A percentile compares a stretch with the other conserved stretches of the same genome.
Evolutionary conservation across 2,329 filamentous ascomycete genomes (phyloP).

Genomic region (Achaetomium macrosporum): DNA sequence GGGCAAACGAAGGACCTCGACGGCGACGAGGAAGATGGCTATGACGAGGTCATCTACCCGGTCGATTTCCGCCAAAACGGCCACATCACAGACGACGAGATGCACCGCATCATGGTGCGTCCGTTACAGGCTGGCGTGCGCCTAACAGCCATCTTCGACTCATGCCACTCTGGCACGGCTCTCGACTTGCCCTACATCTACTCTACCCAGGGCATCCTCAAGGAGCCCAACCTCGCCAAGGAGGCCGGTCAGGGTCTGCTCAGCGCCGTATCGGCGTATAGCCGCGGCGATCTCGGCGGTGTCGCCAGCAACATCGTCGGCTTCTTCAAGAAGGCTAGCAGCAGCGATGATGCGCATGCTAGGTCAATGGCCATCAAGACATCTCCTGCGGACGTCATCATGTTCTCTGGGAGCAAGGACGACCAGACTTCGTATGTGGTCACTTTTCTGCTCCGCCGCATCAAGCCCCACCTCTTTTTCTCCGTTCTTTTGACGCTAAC

Average conservation of each 20-base stretch:
- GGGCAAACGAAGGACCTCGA: constrained; percentile 76
- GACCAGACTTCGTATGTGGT: constrained; percentile 79
- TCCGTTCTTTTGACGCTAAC: background rate
- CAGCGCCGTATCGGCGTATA: constrained; percentile 53
- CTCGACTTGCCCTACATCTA: constrained; percentile 64
- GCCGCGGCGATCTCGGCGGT: constrained; percentile 69
- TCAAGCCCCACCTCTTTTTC: constrained; percentile 13
- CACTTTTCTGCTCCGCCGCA: constrained; percentile 24
- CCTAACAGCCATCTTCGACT: constrained; percentile 59
- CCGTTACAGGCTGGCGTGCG: constrained; percentile 52
- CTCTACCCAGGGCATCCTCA: constrained; percentile 62
- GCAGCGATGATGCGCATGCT: constrained; percentile 74
- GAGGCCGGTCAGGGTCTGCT: constrained; percentile 61
- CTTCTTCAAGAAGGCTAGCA: constrained; percentile 84
- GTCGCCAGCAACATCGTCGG: constrained; percentile 75
- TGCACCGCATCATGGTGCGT: constrained; percentile 67
- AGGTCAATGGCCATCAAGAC: constrained; percentile 83
- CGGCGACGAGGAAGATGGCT: constrained; percentile 75
- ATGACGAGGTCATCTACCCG: constrained; percentile 78
- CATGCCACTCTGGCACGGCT: constrained; percentile 61
- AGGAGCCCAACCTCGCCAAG: constrained; percentile 62
- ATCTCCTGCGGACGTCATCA: constrained; percentile 88
- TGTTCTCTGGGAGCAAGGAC: constrained; percentile 97
- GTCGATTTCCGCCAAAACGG: constrained; percentile 75
- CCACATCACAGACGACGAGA: constrained; percentile 77